Evolutionary conservation across 2,329 filamentous ascomycete genomes (phyloP), one percentile per base, ranked within the genome.

Genomic region (Colletotrichum plurivorum): DNA sequence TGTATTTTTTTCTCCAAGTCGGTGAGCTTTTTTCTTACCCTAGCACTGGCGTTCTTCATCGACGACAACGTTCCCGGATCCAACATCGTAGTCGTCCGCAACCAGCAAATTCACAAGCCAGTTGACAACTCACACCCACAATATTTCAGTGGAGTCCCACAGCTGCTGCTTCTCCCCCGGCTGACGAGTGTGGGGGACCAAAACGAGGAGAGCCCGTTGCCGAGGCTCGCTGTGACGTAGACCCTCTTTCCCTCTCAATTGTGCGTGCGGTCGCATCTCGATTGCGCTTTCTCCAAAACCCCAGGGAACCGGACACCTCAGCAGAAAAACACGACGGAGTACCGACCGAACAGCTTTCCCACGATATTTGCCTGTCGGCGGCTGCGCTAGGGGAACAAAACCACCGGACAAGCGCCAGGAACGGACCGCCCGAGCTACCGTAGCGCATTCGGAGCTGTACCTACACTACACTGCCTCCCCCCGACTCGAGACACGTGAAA

Each of bases 171-270:
- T 9, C 10, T 25, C 18, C 43, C 51, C 18, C 62, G 54, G 62
- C 54, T 64, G 31, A 52, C 53, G 45, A 36, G 62, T 64, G 62
- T 64, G 54, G 62, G 12, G 31, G 31, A 36, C n/a, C 25, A 52
- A 9, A 25, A 25, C 36, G 18, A 18, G n/a, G 43, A 36, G n/a
- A 25, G 22, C 22, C 15, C 31, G 45, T 48, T 62, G 66, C 66
- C 66, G 63, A 64, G 66, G 66, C 66, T 69, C 61, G 41, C 31
- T 55, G 61, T 69, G 66, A 69, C 66, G 66, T 69, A 69, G 64
- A 31, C 22, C 22, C 22, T 27, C 10, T 57, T 31, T n/a, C 18
- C 16, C 15, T 15, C 5, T 22, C 31, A 8, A 5, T 20, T 31
- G 51, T 15, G 13, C 13, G 41, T 36, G 31, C 31, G 31, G 31